A percentile compares a stretch with the other conserved stretches of the same genome.
Evolutionary conservation across 768 basidiomycete genomes (phyloP).

Genomic region (Amanita subjunquillea): DNA sequence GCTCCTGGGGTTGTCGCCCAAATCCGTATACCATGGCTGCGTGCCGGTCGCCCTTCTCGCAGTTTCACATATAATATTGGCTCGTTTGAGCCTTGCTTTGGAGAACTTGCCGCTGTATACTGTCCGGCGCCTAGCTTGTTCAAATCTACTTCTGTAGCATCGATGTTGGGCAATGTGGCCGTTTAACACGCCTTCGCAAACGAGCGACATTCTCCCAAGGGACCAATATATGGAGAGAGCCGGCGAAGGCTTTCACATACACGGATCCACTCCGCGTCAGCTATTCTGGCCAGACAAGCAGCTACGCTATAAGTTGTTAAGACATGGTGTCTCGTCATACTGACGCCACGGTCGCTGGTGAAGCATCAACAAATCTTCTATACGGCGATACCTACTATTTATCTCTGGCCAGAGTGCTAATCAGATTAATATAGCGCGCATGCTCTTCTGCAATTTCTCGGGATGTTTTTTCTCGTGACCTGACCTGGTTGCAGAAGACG

Average conservation of each 20-base stretch:
- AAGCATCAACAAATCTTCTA: neutral
- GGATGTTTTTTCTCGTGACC: slow-evolving; percentile 63
- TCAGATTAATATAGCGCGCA: slow-evolving; percentile 63
- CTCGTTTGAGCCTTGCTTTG: neutral
- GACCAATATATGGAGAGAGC: slow-evolving; percentile 55
- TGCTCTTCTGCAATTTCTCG: slow-evolving; percentile 66
- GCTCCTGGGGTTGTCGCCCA: neutral
- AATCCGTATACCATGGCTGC: neutral
- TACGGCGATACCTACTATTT: slow-evolving; percentile 50
- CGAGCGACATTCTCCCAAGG: slow-evolving; percentile 62
- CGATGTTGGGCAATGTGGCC: slow-evolving; percentile 30
- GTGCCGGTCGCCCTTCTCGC: neutral
- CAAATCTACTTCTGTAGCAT: slow-evolving; percentile 5
- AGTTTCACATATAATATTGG: neutral
- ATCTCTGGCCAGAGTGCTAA: slow-evolving; percentile 58
- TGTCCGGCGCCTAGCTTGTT: neutral
- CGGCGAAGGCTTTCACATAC: slow-evolving; percentile 64
- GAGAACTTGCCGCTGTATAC: neutral
- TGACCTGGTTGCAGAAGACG: slow-evolving; percentile 34
- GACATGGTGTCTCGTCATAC: slow-evolving; percentile 52
- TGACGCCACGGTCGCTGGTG: slow-evolving; percentile 55
- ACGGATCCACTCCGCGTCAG: slow-evolving; percentile 70
- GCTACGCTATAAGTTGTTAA: slow-evolving; percentile 51
- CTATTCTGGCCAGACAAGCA: slow-evolving; percentile 56
- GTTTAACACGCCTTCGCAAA: slow-evolving; percentile 70